Conservation (phyloP, 306 rosid species). For the Hylodesmum podocarpum region DNA sequence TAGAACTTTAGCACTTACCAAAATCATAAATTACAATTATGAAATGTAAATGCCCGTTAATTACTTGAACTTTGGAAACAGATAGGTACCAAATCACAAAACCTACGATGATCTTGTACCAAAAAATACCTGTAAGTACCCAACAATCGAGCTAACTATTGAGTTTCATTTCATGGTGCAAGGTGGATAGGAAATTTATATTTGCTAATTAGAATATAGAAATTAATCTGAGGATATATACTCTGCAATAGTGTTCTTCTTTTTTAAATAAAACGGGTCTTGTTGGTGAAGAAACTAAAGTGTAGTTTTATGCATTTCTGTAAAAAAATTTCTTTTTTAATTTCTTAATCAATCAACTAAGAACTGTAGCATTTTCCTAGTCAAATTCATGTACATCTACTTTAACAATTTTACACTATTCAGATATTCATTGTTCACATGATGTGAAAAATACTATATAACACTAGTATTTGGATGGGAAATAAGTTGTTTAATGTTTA, state of each 20-base stretch:
- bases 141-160: conserved; percentile 1
- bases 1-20: not conserved
- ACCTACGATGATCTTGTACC: not conserved
- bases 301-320: no score
- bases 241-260: not conserved
- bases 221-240: not conserved
- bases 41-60: not conserved
- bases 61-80: conserved; percentile 10
- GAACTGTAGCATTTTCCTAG: no score
- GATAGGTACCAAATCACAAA: not conserved
- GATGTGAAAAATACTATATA: not conserved
- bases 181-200: not conserved
- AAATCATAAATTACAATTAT: not conserved
- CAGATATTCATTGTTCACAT: not conserved
- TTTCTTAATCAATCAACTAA: no score
- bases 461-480: not conserved
- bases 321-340: no score
- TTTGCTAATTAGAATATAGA: not conserved
- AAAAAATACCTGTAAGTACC: not conserved
- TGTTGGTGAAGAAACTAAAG: no score
- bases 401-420: not conserved
- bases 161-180: not conserved
- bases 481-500: not conserved
- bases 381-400: not conserved
- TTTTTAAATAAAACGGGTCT: not conserved